Conservation (phyloP, 768 basidiomycete genomes). For the Amanita muscaria region DNA sequence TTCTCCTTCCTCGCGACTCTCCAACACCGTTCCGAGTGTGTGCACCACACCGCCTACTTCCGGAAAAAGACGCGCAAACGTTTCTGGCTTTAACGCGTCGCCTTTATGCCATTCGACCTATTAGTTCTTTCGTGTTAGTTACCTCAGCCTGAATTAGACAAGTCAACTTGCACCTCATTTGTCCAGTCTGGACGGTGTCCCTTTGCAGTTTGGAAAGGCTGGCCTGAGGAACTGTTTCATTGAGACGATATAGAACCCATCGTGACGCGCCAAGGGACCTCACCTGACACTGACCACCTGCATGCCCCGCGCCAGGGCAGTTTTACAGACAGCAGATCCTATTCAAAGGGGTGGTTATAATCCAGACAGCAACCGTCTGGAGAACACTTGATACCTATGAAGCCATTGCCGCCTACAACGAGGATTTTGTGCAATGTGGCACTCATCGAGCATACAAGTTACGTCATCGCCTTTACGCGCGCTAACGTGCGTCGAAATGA, state of each 20-base stretch:
- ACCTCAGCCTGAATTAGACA: background rate
- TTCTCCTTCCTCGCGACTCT: slow-evolving; percentile 36
- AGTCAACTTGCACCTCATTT: slow-evolving; percentile 14
- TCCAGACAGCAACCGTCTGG: slow-evolving; percentile 3
- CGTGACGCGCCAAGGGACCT: background rate
- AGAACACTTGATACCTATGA: slow-evolving; percentile 56
- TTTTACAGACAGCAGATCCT: slow-evolving; percentile 91
- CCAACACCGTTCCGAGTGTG: slow-evolving; percentile 86
- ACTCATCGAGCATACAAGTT: slow-evolving; percentile 1
- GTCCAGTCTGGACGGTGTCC: slow-evolving; percentile 88
- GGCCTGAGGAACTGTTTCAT: slow-evolving; percentile 76
- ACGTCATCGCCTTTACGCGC: too few species aligned
- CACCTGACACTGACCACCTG: slow-evolving; percentile 88
- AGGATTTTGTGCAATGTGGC: slow-evolving; percentile 50
- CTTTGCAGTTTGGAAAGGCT: slow-evolving; percentile 78
- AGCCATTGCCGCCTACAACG: slow-evolving; percentile 98
- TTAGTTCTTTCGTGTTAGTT: background rate
- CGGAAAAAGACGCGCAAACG: slow-evolving; percentile 62
- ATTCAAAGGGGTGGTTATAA: slow-evolving; percentile 6
- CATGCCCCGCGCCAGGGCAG: slow-evolving; percentile 78
- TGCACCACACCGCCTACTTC: slow-evolving; percentile 77
- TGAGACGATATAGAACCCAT: background rate
- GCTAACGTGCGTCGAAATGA: too few species aligned
- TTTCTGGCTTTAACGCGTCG: slow-evolving; percentile 69
- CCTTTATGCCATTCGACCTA: slow-evolving; percentile 87